A percentile compares a stretch with the other conserved stretches of the same genome.
Conservation (phyloP, 768 basidiomycete species). For the Lactifluus rugatus region DNA sequence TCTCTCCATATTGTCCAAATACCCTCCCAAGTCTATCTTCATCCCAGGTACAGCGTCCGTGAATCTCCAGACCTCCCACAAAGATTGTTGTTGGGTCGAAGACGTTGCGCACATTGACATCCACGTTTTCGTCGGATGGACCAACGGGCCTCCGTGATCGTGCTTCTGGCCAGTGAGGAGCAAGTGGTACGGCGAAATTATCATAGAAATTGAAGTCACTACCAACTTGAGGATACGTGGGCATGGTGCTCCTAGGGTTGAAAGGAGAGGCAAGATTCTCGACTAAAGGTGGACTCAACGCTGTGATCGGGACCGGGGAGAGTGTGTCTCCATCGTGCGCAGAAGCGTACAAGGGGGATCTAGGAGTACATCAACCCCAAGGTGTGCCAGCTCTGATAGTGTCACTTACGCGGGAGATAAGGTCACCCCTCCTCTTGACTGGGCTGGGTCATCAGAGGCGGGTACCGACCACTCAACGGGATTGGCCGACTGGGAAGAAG, state of each 20-base stretch:
- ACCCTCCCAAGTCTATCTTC: constrained; percentile 49
- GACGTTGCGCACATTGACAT: constrained; percentile 27
- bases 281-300: constrained; percentile 12
- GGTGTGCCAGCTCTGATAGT: neutral
- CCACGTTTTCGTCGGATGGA: constrained; percentile 8
- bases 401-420: constrained; percentile 2
- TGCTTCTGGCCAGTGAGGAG: constrained; percentile 2
- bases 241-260: constrained; percentile 22
- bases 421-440: neutral
- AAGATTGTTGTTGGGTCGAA: constrained; percentile 64
- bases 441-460: neutral
- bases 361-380: neutral
- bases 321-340: neutral
- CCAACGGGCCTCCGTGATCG: neutral
- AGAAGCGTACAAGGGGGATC: neutral
- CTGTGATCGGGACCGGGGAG: neutral
- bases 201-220: constrained; percentile 41
- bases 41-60: constrained; percentile 56
- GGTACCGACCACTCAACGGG: neutral
- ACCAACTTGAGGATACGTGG: constrained; percentile 37
- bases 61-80: constrained; percentile 64
- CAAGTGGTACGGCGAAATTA: constrained; percentile 35
- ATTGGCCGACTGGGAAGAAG: neutral
- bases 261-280: constrained; percentile 20
- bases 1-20: constrained; percentile 54